phyloP scores from a whole-genome alignment of 495 filamentous ascomycete species.

The Aspergillus egyptiacus region DNA sequence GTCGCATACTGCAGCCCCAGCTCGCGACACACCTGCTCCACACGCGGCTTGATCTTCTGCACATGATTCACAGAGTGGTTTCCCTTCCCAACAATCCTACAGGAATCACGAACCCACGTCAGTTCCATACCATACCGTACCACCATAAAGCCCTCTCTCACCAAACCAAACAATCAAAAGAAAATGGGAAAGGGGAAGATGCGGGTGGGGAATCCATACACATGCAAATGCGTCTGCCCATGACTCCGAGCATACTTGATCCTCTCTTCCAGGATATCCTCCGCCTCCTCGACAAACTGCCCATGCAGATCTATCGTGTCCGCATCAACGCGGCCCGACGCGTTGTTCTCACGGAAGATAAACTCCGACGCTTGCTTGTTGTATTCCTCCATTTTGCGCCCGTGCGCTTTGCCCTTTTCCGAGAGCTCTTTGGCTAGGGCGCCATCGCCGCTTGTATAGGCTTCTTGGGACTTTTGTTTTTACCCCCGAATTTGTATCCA shows the following conservation, averaged over 20 bases:
- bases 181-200: conserved; percentile 7
- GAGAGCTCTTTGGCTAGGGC: conserved; percentile 72
- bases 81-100: conserved; percentile 84
- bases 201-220: too few species aligned
- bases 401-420: conserved; percentile 79
- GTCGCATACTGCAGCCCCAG: conserved; percentile 74
- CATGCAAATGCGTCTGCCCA: conserved; percentile 72
- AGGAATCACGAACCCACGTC: neutral
- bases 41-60: conserved; percentile 85
- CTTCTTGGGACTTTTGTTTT: conserved; percentile 59
- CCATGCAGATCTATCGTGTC: conserved; percentile 95
- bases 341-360: conserved; percentile 93
- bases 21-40: conserved; percentile 78
- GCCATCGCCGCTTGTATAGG: conserved; percentile 75
- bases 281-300: conserved; percentile 88
- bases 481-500: neutral
- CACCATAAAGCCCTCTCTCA: neutral
- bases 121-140: neutral
- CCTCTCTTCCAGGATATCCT: conserved; percentile 76
- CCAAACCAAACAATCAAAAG: neutral
- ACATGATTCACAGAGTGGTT: conserved; percentile 76
- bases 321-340: conserved; percentile 55
- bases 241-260: conserved; percentile 66
- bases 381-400: conserved; percentile 68
- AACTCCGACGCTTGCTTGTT: conserved; percentile 86